A percentile compares a stretch with the other conserved stretches of the same genome.
These are phyloP conservation scores for Cinnamomum micranthum DNA, from an alignment of 164 flowering plant genomes.

Conservation along the genomic window DNA sequence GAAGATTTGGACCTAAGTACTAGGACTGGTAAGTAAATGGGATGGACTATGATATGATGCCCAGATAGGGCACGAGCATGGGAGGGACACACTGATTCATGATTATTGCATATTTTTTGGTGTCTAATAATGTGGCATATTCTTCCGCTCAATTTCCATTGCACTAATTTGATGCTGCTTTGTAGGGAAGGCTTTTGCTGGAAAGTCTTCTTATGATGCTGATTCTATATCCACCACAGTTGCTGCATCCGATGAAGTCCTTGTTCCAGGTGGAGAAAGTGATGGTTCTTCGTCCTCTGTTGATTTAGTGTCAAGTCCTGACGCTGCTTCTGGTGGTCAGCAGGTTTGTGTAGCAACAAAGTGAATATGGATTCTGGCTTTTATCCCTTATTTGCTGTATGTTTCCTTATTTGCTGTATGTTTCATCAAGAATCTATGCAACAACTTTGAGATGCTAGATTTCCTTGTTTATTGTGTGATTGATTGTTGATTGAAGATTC, in stretches of 20 bases:
- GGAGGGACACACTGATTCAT: not conserved
- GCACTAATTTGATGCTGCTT: slow-evolving; percentile 13
- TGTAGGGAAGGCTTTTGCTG: slow-evolving; percentile 73
- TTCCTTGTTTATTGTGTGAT: not conserved
- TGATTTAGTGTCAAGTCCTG: slow-evolving; percentile 37
- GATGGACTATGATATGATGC: not conserved
- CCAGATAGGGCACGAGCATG: not conserved
- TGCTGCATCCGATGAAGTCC: slow-evolving; percentile 63
- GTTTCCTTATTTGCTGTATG: too few species aligned
- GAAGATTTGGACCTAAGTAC: not conserved
- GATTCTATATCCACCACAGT: slow-evolving; percentile 46
- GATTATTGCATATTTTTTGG: not conserved
- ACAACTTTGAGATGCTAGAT: not conserved
- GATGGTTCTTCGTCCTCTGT: slow-evolving; percentile 45
- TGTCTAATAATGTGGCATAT: not conserved
- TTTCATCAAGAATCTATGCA: too few species aligned
- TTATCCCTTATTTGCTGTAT: too few species aligned
- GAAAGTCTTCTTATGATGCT: slow-evolving; percentile 48
- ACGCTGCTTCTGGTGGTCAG: slow-evolving; percentile 31
- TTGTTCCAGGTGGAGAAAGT: slow-evolving; percentile 62
- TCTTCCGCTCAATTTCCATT: not conserved
- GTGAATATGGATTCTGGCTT: not conserved
- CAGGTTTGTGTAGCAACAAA: slow-evolving; percentile 35
- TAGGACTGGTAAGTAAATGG: not conserved
- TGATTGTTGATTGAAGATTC: not conserved